Evolutionary conservation across 805 yeast genomes (phyloP).

Genomic region (Ogataea minuta): DNA sequence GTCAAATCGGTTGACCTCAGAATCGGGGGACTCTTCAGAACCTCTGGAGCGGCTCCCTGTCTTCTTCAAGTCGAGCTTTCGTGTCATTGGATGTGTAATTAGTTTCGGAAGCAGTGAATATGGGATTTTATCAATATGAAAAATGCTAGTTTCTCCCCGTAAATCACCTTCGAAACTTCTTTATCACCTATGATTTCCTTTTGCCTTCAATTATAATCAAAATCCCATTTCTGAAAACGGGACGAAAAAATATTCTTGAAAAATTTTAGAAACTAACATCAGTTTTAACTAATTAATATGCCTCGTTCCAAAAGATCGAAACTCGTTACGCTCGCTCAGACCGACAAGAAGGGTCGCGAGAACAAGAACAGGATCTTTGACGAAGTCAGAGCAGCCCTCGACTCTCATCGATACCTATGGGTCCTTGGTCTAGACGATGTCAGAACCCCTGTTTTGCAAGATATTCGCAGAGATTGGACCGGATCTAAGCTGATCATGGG

Average conservation of each 20-base stretch:
- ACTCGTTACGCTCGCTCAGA: slow-evolving; percentile 91
- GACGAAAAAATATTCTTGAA: slow-evolving; percentile 14
- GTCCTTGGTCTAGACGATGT: slow-evolving; percentile 85
- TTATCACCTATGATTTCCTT: slow-evolving; percentile 14
- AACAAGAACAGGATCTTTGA: slow-evolving; percentile 90
- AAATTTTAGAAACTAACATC: slow-evolving; percentile 6
- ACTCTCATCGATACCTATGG: slow-evolving; percentile 77
- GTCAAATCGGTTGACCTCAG: slow-evolving; percentile 24
- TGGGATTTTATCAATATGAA: background rate
- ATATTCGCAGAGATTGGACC: slow-evolving; percentile 86
- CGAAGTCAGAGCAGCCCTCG: slow-evolving; percentile 81
- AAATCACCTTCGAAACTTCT: slow-evolving; percentile 9
- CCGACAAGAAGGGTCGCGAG: slow-evolving; percentile 93
- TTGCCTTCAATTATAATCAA: slow-evolving; percentile 10
- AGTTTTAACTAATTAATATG: slow-evolving; percentile 46
- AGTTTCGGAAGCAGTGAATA: background rate
- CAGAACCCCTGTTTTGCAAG: slow-evolving; percentile 93
- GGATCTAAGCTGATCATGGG: slow-evolving; percentile 91
- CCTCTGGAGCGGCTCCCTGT: slow-evolving; percentile 4
- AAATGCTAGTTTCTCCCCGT: background rate
- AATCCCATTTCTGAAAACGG: slow-evolving; percentile 18
- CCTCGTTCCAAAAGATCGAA: slow-evolving; percentile 97
- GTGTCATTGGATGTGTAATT: slow-evolving; percentile 3
- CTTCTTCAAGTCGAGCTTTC: slow-evolving; percentile 9
- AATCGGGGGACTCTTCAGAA: slow-evolving; percentile 8